Percentiles rank a stretch among this genome's conserved stretches.
These are phyloP conservation scores for Volvariella surrecta DNA, from an alignment of 1,284 basidiomycete genomes.

Conservation along the genomic window DNA sequence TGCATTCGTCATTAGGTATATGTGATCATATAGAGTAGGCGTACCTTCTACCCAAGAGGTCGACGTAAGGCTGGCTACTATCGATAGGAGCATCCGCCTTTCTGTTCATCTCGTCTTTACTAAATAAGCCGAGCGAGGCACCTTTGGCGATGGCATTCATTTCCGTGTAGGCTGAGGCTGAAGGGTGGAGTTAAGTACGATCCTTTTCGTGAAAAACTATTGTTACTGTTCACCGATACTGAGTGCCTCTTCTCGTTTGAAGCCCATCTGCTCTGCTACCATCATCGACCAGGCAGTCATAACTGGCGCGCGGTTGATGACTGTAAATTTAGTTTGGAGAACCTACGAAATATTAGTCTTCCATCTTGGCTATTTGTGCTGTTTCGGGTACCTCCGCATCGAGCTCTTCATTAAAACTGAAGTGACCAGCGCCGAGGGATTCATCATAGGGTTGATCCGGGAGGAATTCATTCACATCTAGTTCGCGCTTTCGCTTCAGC, in stretches of 20 bases:
- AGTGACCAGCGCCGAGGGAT: conserved; percentile 37
- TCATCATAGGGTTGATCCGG: conserved; percentile 43
- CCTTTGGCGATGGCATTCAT: conserved; percentile 85
- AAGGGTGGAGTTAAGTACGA: conserved; percentile 3
- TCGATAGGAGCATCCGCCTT: conserved; percentile 44
- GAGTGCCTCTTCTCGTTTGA: conserved; percentile 80
- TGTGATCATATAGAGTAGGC: conserved; percentile 17
- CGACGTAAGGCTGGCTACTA: conserved; percentile 86
- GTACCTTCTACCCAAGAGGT: conserved; percentile 81
- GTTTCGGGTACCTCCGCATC: conserved; percentile 50
- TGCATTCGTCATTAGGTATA: conserved; percentile 3
- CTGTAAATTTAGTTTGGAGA: conserved; percentile 49
- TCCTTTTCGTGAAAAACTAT: conserved; percentile 5
- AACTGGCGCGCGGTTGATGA: conserved; percentile 88
- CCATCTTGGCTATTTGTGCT: neutral
- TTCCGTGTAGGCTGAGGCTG: conserved; percentile 88
- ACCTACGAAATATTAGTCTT: conserved; percentile 27
- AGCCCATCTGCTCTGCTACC: conserved; percentile 81
- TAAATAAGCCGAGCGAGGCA: conserved; percentile 67
- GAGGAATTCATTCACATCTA: conserved; percentile 52
- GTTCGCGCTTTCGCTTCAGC: conserved; percentile 42
- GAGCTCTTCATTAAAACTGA: conserved; percentile 65
- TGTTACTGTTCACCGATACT: conserved; percentile 58
- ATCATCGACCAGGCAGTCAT: conserved; percentile 91
- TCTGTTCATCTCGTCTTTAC: conserved; percentile 40